phyloP scores from a whole-genome alignment of 306 rosid genomes.

The Citrullus mucosospermus region DNA sequence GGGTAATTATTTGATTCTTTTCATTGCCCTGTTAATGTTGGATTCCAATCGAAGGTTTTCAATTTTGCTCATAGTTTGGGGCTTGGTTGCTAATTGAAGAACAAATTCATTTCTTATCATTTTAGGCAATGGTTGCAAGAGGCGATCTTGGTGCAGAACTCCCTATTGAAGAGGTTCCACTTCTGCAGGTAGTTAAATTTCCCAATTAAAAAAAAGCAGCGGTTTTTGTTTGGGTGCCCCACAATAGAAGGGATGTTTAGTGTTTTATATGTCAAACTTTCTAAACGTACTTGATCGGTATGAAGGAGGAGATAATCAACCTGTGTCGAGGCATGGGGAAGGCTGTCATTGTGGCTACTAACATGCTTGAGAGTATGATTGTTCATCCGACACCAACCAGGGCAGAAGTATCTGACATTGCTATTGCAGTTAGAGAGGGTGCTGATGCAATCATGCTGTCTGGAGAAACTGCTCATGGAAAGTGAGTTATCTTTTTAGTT shows the following conservation, averaged over 20 bases:
- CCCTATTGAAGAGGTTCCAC: conserved; percentile 59
- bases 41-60: not conserved
- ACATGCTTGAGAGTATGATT: conserved; percentile 99
- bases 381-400: conserved; percentile 98
- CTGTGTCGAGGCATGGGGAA: conserved; percentile 98
- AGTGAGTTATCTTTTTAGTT: conserved; percentile 36
- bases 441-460: conserved; percentile 94
- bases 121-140: conserved; percentile 64
- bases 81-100: not conserved
- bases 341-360: conserved; percentile 95
- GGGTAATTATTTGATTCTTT: conserved; percentile 23
- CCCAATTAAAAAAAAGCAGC: not conserved
- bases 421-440: conserved; percentile 98
- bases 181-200: conserved; percentile 33
- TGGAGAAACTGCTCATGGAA: conserved; percentile 99
- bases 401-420: conserved; percentile 97
- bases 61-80: not conserved
- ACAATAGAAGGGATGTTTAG: not conserved
- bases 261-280: not conserved
- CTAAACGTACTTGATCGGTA: conserved; percentile 3
- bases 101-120: not conserved
- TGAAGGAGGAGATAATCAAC: conserved; percentile 83
- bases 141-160: conserved; percentile 67
- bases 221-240: not conserved
- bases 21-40: not conserved